These are phyloP conservation scores for Cladophialophora exuberans DNA, from an alignment of 2,329 filamentous ascomycete species.

Conservation along the genomic window DNA sequence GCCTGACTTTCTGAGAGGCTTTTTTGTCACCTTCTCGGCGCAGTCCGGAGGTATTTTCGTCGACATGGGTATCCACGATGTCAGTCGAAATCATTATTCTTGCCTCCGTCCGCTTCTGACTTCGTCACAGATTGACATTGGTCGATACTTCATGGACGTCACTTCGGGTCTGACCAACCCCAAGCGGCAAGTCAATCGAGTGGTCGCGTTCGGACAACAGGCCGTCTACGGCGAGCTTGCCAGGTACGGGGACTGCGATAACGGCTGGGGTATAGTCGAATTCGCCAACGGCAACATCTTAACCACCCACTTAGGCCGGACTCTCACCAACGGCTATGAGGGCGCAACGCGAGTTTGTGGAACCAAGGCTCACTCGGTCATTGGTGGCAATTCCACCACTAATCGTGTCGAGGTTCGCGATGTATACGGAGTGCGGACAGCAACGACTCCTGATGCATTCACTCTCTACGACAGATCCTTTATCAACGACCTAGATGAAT, in stretches of 20 bases:
- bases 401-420: constrained; percentile 20
- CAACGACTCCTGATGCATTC: constrained; percentile 19
- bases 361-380: constrained; percentile 38
- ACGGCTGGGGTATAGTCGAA: constrained; percentile 42
- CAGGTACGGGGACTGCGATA: constrained; percentile 26
- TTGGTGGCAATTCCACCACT: constrained; percentile 12
- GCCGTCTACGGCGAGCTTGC: constrained; percentile 38
- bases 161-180: constrained; percentile 35
- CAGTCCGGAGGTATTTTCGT: constrained; percentile 41
- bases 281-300: constrained; percentile 44
- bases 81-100: neutral
- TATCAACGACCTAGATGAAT: constrained; percentile 20
- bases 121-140: constrained; percentile 31
- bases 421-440: constrained; percentile 14
- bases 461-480: constrained; percentile 19
- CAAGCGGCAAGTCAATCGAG: constrained; percentile 38
- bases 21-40: constrained; percentile 40
- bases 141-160: constrained; percentile 31
- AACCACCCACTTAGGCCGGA: constrained; percentile 41
- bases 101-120: neutral
- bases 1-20: constrained; percentile 25
- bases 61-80: constrained; percentile 39
- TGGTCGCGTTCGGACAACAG: constrained; percentile 37
- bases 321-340: constrained; percentile 43
- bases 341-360: constrained; percentile 40